Conservation (phyloP, 768 basidiomycete species). For the Ramaria rubella region DNA sequence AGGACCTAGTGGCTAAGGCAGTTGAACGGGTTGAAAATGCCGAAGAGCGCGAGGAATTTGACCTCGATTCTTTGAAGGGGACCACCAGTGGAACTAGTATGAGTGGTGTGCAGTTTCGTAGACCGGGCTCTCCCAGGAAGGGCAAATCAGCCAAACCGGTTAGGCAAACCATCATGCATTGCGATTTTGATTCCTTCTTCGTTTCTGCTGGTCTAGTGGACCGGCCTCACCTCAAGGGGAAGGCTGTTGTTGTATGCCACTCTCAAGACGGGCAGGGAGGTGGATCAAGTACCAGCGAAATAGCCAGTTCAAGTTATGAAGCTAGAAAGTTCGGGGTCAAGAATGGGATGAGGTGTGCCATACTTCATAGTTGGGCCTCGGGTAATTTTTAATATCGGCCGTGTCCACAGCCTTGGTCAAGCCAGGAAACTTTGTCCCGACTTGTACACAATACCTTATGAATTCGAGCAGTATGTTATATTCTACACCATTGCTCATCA, state of each 20-base stretch:
- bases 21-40: slow-evolving; percentile 59
- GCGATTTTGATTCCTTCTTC: slow-evolving; percentile 96
- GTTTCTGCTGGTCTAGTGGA: slow-evolving; percentile 82
- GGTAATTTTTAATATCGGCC: no score
- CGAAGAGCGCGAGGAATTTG: slow-evolving; percentile 15
- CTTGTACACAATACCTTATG: slow-evolving; percentile 80
- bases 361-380: neutral
- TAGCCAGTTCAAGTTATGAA: slow-evolving; percentile 93
- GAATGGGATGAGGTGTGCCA: slow-evolving; percentile 86
- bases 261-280: slow-evolving; percentile 75
- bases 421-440: slow-evolving; percentile 70
- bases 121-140: slow-evolving; percentile 17
- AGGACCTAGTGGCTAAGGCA: slow-evolving; percentile 69
- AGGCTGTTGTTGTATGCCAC: slow-evolving; percentile 93
- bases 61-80: slow-evolving; percentile 16
- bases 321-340: slow-evolving; percentile 81
- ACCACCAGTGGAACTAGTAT: slow-evolving; percentile 44
- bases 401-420: slow-evolving; percentile 57
- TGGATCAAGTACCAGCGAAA: slow-evolving; percentile 80
- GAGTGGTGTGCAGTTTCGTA: slow-evolving; percentile 19
- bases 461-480: slow-evolving; percentile 68
- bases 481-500: neutral
- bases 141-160: slow-evolving; percentile 40
- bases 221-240: slow-evolving; percentile 76
- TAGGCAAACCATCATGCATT: slow-evolving; percentile 78